These are phyloP conservation scores for Saccharomycopsis sp. DNA, from an alignment of 805 yeast species.

Conservation along the genomic window DNA sequence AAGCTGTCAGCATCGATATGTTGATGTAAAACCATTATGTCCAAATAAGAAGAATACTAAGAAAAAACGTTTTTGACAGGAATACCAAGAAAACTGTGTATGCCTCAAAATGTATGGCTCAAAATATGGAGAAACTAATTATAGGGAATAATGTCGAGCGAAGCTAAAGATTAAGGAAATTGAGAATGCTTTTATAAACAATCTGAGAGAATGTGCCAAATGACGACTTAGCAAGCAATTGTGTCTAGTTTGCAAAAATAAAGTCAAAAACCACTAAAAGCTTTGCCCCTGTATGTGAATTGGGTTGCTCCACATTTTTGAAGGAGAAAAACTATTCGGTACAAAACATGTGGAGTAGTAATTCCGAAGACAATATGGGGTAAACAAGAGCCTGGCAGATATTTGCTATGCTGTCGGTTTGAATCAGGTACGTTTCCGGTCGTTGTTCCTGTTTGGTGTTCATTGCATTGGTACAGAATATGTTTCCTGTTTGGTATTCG, in stretches of 20 bases:
- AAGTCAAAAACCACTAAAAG: neutral
- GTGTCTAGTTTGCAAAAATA: neutral
- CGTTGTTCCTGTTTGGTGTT: neutral
- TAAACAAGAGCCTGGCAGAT: no score
- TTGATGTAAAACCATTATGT: conserved; percentile 20
- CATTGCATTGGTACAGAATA: neutral
- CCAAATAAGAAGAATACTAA: neutral
- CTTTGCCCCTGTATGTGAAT: neutral
- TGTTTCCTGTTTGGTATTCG: neutral
- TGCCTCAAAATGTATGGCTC: neutral
- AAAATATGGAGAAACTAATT: neutral
- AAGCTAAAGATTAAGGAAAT: neutral
- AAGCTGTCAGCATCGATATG: conserved; percentile 42
- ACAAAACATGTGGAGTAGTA: neutral
- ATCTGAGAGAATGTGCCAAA: neutral
- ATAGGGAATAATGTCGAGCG: neutral
- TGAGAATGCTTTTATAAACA: neutral
- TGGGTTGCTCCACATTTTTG: neutral
- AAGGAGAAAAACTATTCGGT: neutral
- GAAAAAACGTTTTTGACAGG: neutral
- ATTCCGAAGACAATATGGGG: neutral
- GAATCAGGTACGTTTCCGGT: no score
- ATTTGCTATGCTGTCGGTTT: no score
- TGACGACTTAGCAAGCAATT: neutral
- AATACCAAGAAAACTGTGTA: neutral